Base-by-base conservation (phyloP, 129 eudicot species). In the Flaveria trinervia region DNA sequence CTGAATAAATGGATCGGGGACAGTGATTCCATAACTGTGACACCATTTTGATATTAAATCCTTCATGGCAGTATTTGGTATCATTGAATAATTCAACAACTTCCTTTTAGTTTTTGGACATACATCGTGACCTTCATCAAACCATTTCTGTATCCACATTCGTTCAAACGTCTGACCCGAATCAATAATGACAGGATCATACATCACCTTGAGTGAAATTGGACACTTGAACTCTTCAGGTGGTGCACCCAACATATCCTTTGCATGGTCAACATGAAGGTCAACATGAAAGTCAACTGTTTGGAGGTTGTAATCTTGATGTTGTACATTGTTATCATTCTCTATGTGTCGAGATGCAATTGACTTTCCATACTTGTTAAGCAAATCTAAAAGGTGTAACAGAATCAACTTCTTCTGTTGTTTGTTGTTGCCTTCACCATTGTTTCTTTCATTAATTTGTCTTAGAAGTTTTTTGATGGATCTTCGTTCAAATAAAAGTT, bases 131-230 rank as follows among this genome's bases (percentile, higher is more conserved):
- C 96, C 98, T 80, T 93, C 96, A 70, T 79, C 92, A 68, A 93
- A 91, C 98, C 98, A 93, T 78, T 81, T 91, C 46, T 89, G 91
- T 66, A 93, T 90, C 87, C 84, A 91, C 82, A 80, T 74, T 85
- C 98, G 81, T 78, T 93, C 98, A 84, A 80, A 93, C 3, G 97
- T 88, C 73, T 78, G 82, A 9, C 97, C 98, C 9, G 98, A 88
- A 65, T 81, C 88, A 70, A 93, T 91, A 56, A 91, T 77, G 46
- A 93, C 98, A 45, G 98, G 98, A 79, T 91, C 97, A 68, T 80
- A 79, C 93, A 93, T 87, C 72, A 93, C 51, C 75, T 83, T 82
- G 26, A 72, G 83, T 17, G 98, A 89, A 69, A 93, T 51, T 16
- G 96, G 96, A 78, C 98, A 93, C 72, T 70, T 80, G 73, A 90